Conservation (phyloP, 2,329 filamentous ascomycete species). For the Didymella lethalis region DNA sequence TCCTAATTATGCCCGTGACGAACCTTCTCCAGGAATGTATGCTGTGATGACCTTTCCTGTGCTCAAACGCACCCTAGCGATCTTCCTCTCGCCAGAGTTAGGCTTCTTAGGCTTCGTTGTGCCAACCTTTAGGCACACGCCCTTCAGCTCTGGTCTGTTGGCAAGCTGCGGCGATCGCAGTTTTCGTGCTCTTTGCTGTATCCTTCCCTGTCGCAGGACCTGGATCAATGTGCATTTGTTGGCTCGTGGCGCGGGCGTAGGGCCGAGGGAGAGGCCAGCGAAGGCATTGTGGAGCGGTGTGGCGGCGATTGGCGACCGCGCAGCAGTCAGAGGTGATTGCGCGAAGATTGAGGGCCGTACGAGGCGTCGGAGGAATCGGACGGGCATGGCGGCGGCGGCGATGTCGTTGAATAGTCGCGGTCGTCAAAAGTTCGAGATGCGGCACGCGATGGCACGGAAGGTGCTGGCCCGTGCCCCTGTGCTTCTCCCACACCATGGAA, state of each 20-base stretch:
- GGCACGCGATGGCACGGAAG: conserved; percentile 2
- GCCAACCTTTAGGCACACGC: conserved; percentile 93
- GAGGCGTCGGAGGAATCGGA: conserved; percentile 51
- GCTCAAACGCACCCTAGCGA: conserved; percentile 86
- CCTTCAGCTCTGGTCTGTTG: conserved; percentile 83
- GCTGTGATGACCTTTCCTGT: conserved; percentile 87
- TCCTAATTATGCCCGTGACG: conserved; percentile 29
- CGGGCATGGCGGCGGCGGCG: conserved; percentile 46
- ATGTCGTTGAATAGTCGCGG: conserved; percentile 15
- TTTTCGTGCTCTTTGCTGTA: conserved; percentile 81
- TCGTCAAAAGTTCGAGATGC: conserved; percentile 28
- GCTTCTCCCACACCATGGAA: no score
- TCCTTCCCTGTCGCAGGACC: conserved; percentile 73
- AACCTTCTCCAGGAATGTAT: conserved; percentile 93
- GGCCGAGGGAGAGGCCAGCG: conserved; percentile 36
- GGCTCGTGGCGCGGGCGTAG: conserved; percentile 52
- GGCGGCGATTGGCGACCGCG: conserved; percentile 33
- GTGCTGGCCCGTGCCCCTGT: conserved; percentile 26
- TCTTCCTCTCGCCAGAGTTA: conserved; percentile 97
- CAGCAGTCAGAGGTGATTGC: conserved; percentile 24
- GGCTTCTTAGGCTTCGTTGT: conserved; percentile 98
- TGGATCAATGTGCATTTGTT: conserved; percentile 59
- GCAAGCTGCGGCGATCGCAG: conserved; percentile 85
- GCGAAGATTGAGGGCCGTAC: conserved; percentile 45
- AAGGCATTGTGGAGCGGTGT: conserved; percentile 32